These are phyloP conservation scores for Candida piceae DNA, from an alignment of 805 yeast genomes.

Conservation along the genomic window DNA sequence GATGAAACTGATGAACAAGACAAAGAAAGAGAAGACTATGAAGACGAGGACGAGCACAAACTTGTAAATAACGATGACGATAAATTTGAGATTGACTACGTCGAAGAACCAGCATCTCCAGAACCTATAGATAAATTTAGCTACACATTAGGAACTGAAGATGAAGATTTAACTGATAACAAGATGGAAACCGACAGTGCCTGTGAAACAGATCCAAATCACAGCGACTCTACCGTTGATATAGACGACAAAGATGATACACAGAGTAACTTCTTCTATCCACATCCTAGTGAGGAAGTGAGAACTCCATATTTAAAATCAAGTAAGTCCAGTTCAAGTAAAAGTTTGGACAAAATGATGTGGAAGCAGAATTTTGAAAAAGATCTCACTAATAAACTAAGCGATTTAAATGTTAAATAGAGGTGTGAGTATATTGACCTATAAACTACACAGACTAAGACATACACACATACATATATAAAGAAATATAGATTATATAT, in stretches of 20 bases:
- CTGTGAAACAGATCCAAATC: not conserved
- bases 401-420: conserved; percentile 1
- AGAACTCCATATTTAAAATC: conserved; percentile 14
- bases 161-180: not conserved
- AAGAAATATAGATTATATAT: no score
- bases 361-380: conserved; percentile 6
- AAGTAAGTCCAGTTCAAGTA: conserved; percentile 4
- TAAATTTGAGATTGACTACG: conserved; percentile 30
- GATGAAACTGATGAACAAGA: not conserved
- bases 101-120: conserved; percentile 17
- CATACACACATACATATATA: no score
- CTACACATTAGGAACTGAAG: not conserved
- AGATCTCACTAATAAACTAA: conserved; percentile 6
- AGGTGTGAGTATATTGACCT: no score
- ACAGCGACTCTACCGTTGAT: conserved; percentile 39
- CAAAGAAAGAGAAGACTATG: conserved; percentile 4
- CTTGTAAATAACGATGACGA: conserved; percentile 12
- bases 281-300: conserved; percentile 37
- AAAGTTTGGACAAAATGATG: conserved; percentile 4
- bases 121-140: not conserved
- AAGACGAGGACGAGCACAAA: conserved; percentile 1
- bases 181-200: not conserved
- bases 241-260: conserved; percentile 47
- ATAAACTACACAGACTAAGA: no score
- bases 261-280: conserved; percentile 47